phyloP scores from a whole-genome alignment of 148 eudicot species.

The Rhododendron simsii region DNA sequence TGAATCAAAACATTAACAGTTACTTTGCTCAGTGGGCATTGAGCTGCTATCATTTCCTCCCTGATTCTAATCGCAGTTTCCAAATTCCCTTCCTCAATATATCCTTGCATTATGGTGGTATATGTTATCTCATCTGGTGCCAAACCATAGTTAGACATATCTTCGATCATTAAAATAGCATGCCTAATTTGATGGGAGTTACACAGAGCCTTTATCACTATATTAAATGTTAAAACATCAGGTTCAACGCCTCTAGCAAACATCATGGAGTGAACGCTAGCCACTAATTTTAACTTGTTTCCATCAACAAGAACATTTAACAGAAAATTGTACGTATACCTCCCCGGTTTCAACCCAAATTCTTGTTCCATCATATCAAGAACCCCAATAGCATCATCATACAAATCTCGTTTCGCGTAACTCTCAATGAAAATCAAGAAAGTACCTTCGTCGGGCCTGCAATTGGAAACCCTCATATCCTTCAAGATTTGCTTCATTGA shows the following conservation, averaged over 20 bases:
- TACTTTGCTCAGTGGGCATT: conserved; percentile 51
- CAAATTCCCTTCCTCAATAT: conserved; percentile 77
- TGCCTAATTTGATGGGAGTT: conserved; percentile 92
- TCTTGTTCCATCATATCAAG: conserved; percentile 69
- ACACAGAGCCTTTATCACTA: conserved; percentile 86
- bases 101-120: conserved; percentile 92
- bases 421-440: conserved; percentile 74
- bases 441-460: conserved; percentile 52
- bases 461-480: conserved; percentile 48
- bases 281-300: conserved; percentile 67
- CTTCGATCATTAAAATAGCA: conserved; percentile 95
- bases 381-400: conserved; percentile 74
- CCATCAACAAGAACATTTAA: conserved; percentile 94
- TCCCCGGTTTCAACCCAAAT: conserved; percentile 55
- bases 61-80: conserved; percentile 69
- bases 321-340: conserved; percentile 54
- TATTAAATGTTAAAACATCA: conserved; percentile 85
- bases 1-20: conserved; percentile 71
- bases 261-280: conserved; percentile 74
- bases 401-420: conserved; percentile 50
- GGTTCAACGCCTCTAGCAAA: conserved; percentile 43
- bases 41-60: conserved; percentile 69
- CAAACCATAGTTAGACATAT: conserved; percentile 75
- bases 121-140: conserved; percentile 79
- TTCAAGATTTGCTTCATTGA: conserved; percentile 53